Percentiles rank a stretch among this genome's conserved stretches.
phyloP scores from a whole-genome alignment of 179 eudicot species.

The Silene noctiflora region DNA sequence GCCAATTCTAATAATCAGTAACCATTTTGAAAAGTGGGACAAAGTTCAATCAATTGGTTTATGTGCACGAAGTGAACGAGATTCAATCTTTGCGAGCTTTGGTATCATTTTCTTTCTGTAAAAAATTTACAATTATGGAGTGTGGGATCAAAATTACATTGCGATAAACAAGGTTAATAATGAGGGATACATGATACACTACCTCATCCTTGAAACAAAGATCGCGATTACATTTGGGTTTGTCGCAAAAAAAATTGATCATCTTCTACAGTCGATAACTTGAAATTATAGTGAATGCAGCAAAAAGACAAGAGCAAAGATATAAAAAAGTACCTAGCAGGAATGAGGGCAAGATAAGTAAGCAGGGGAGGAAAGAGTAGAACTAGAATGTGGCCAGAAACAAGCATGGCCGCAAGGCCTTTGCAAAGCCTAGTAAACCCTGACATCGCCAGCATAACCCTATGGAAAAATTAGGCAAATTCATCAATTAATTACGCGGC shows the following conservation, averaged over 20 bases:
- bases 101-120: too few relatives aligned
- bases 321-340: slow-evolving; percentile 57
- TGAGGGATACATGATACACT: too few relatives aligned
- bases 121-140: too few relatives aligned
- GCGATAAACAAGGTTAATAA: too few relatives aligned
- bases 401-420: slow-evolving; percentile 82
- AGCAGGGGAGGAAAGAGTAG: slow-evolving; percentile 68
- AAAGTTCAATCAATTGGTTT: too few relatives aligned
- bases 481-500: too few relatives aligned
- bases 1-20: slow-evolving; percentile 17
- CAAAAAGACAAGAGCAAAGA: neutral
- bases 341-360: slow-evolving; percentile 79
- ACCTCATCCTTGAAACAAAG: too few relatives aligned
- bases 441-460: slow-evolving; percentile 2
- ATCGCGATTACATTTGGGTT: too few relatives aligned
- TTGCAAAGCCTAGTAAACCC: slow-evolving; percentile 86
- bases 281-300: neutral
- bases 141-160: too few relatives aligned
- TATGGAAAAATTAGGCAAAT: neutral
- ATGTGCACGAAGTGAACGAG: too few relatives aligned
- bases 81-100: too few relatives aligned
- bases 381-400: slow-evolving; percentile 67
- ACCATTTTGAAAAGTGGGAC: too few relatives aligned
- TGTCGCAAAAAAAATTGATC: neutral
- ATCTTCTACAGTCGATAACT: neutral